Percentiles rank a stretch among this genome's conserved stretches.
Evolutionary conservation across 2,329 filamentous ascomycete genomes (phyloP).

Genomic region (Sarocladium brachiariae): DNA sequence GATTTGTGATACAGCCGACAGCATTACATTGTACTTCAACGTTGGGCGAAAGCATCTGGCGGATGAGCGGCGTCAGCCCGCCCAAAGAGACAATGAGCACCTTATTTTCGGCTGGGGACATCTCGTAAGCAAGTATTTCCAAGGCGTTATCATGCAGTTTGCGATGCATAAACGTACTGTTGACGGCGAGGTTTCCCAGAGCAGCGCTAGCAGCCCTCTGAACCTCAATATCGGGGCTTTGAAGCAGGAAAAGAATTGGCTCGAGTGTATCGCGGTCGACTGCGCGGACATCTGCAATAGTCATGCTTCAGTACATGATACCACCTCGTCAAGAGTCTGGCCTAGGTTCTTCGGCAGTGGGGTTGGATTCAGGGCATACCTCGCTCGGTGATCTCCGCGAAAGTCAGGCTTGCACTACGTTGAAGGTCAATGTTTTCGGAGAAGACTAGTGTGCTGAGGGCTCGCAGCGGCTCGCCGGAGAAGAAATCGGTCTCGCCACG

Average conservation of each 20-base stretch:
- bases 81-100: constrained; percentile 90
- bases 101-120: constrained; percentile 82
- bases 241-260: constrained; percentile 89
- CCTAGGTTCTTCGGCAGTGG: not conserved
- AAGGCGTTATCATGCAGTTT: too few relatives aligned
- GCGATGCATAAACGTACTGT: constrained; percentile 56
- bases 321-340: too few relatives aligned
- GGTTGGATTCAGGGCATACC: constrained; percentile 47
- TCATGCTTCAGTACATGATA: not conserved
- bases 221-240: constrained; percentile 94
- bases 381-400: constrained; percentile 97
- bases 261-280: constrained; percentile 93
- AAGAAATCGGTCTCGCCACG: constrained; percentile 98
- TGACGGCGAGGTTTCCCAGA: constrained; percentile 91
- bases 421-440: constrained; percentile 98
- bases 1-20: constrained; percentile 95
- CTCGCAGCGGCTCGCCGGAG: constrained; percentile 85
- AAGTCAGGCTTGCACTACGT: constrained; percentile 93
- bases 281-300: constrained; percentile 76
- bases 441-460: constrained; percentile 91
- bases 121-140: constrained; percentile 33
- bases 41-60: constrained; percentile 96
- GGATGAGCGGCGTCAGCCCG: constrained; percentile 83
- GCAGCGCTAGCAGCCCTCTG: constrained; percentile 94
- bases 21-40: constrained; percentile 99